Conservation (phyloP, 2,329 filamentous ascomycete genomes). For the Didymella pinodella region DNA sequence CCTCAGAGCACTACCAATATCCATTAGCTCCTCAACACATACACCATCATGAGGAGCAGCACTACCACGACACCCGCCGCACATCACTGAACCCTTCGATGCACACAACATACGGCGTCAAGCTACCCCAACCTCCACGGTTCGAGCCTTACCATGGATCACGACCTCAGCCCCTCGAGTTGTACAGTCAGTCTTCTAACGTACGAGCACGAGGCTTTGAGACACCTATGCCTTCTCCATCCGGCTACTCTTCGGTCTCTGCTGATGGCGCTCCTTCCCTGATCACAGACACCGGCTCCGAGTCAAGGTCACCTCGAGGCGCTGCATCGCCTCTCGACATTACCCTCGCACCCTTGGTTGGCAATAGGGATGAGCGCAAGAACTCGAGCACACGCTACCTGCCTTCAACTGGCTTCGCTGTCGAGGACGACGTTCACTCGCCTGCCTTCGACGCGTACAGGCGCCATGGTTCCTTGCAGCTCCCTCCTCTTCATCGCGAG, state of each 20-base stretch:
- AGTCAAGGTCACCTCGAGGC: constrained; percentile 56
- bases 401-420: constrained; percentile 51
- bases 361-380: constrained; percentile 48
- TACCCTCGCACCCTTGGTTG: constrained; percentile 48
- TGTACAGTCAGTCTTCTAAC: constrained; percentile 35
- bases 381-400: constrained; percentile 49
- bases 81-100: constrained; percentile 39
- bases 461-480: constrained; percentile 44
- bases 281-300: constrained; percentile 69
- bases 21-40: constrained; percentile 31
- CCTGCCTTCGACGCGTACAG: constrained; percentile 36
- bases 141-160: constrained; percentile 45
- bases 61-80: constrained; percentile 41
- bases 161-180: constrained; percentile 45
- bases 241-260: constrained; percentile 68
- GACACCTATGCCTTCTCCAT: constrained; percentile 69
- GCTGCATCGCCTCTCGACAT: constrained; percentile 58
- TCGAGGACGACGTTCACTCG: constrained; percentile 45
- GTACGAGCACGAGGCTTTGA: constrained; percentile 54
- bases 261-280: constrained; percentile 71
- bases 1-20: constrained; percentile 47
- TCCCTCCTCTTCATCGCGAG: constrained; percentile 45
- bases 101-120: constrained; percentile 40
- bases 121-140: constrained; percentile 45
- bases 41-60: constrained; percentile 40